Conservation (phyloP, 306 rosid species). For the Glycyrrhiza uralensis region DNA sequence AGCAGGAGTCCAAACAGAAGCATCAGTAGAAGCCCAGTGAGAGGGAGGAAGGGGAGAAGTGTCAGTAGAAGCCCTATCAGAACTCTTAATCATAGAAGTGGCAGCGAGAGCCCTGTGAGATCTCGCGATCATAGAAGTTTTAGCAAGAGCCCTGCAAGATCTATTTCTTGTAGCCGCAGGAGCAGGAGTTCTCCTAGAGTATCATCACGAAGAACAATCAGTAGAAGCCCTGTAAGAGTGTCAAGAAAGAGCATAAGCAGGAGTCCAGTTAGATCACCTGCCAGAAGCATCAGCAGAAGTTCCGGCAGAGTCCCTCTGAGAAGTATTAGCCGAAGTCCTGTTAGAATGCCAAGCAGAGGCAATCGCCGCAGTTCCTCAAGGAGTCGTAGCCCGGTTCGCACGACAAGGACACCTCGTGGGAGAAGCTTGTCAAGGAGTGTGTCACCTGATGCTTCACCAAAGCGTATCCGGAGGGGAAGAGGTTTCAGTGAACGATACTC, state of each 20-base stretch:
- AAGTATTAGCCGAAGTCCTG: slow-evolving; percentile 72
- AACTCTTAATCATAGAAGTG: slow-evolving; percentile 30
- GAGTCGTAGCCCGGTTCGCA: slow-evolving; percentile 76
- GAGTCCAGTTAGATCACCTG: slow-evolving; percentile 73
- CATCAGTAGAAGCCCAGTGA: slow-evolving; percentile 38
- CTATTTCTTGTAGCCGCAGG: slow-evolving; percentile 41
- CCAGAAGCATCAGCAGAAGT: slow-evolving; percentile 73
- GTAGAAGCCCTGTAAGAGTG: slow-evolving; percentile 67
- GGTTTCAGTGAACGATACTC: slow-evolving; percentile 96
- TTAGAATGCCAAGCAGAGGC: slow-evolving; percentile 50
- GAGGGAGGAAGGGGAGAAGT: background rate
- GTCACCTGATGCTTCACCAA: slow-evolving; percentile 84
- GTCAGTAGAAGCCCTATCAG: slow-evolving; percentile 31
- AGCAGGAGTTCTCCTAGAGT: slow-evolving; percentile 64
- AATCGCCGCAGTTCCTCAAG: slow-evolving; percentile 75
- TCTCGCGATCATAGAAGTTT: slow-evolving; percentile 34
- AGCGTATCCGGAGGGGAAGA: slow-evolving; percentile 91
- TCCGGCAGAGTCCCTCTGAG: slow-evolving; percentile 68
- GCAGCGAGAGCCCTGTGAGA: slow-evolving; percentile 48
- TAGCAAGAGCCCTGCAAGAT: slow-evolving; percentile 55
- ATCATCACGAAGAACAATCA: slow-evolving; percentile 43
- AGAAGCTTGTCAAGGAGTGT: slow-evolving; percentile 82
- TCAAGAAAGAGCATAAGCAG: slow-evolving; percentile 57
- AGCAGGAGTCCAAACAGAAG: slow-evolving; percentile 40
- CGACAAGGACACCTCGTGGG: slow-evolving; percentile 69